Conservation (phyloP, 192 early-diverging fungal species). For the Coemansia asiatica region DNA sequence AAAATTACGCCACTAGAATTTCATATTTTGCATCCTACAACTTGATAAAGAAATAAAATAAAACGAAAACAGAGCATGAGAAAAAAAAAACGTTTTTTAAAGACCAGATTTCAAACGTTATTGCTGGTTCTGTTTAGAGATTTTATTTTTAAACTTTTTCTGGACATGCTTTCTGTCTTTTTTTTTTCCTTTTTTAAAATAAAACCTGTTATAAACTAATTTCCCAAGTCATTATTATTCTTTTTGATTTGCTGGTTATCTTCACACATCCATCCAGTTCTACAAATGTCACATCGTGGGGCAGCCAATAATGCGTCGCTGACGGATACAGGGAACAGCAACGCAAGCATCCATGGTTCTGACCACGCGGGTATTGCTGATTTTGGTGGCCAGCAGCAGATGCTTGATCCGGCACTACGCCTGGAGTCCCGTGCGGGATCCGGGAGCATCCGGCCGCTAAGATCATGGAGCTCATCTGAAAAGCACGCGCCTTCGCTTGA, state of each 20-base stretch:
- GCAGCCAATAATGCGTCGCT: not conserved
- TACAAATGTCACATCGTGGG: not conserved
- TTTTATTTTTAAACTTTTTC: too few relatives aligned
- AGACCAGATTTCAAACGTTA: too few relatives aligned
- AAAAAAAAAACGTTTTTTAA: too few relatives aligned
- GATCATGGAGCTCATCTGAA: slow-evolving; percentile 56
- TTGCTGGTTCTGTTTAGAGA: too few relatives aligned
- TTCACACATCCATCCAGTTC: too few relatives aligned
- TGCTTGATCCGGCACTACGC: not conserved
- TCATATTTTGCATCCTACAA: too few relatives aligned
- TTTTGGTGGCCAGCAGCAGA: not conserved
- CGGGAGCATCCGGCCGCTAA: slow-evolving; percentile 24
- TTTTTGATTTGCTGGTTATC: too few relatives aligned
- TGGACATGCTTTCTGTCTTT: too few relatives aligned
- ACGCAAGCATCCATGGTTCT: not conserved
- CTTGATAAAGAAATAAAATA: too few relatives aligned
- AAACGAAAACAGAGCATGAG: not conserved
- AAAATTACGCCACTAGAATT: slow-evolving; percentile 2
- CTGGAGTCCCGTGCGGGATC: not conserved
- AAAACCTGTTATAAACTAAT: too few relatives aligned
- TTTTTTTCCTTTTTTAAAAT: too few relatives aligned
- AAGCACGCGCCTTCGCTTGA: slow-evolving; percentile 25
- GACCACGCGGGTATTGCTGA: slow-evolving; percentile 4
- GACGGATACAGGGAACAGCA: not conserved
- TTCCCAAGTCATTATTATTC: too few relatives aligned